Evolutionary conservation across 768 basidiomycete species (phyloP), one percentile per base, ranked within the genome.

Genomic region (Leucocoprinus leucothites): DNA sequence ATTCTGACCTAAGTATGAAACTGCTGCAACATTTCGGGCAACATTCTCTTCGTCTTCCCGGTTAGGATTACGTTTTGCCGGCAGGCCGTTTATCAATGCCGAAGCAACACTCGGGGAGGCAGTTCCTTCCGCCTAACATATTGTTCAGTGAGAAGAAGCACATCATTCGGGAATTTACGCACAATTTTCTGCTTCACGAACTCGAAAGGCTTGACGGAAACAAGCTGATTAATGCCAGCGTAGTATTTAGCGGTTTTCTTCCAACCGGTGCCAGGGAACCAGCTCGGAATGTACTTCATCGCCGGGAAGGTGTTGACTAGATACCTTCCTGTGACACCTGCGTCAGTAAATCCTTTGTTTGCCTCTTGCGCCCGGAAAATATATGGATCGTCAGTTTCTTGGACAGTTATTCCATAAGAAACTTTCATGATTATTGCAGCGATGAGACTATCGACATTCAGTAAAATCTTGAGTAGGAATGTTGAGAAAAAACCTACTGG

Each of bases 251-350:
- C 31, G 11, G 31, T 31, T 11, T 31, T 31, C 31, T 78, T 67
- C 61, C 78, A 81, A 21, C 68, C 71, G 6, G 74, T 71, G 0
- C 79, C 80, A 22, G 79, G 78, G 5, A 79, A 34, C 77, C 79
- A 80, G 11, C 48, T 36, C 0, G 71, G 72, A 1, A 71, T 53
- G 25, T 69, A 59, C 61, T 48, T 58, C 62, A 64, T 47, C 8
- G 58, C 51, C 4, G 65, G 67, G 50, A 68, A 61, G 16, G 54
- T 65, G 51, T 65, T 64, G 1, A 71, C 67, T 4, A 71, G 58
- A 35, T 66, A 71, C 11, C 61, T 61, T 5, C 71, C 72, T 0
- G 70, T 67, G 9, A 63, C 55, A 13, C 56, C 60, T 0, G 67
- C 66, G 1, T 62, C 60, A 0, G 63, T 51, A 16, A 61, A 60